These are phyloP conservation scores for Tulasnella sp. DNA, from an alignment of 768 basidiomycete species.

Conservation along the genomic window DNA sequence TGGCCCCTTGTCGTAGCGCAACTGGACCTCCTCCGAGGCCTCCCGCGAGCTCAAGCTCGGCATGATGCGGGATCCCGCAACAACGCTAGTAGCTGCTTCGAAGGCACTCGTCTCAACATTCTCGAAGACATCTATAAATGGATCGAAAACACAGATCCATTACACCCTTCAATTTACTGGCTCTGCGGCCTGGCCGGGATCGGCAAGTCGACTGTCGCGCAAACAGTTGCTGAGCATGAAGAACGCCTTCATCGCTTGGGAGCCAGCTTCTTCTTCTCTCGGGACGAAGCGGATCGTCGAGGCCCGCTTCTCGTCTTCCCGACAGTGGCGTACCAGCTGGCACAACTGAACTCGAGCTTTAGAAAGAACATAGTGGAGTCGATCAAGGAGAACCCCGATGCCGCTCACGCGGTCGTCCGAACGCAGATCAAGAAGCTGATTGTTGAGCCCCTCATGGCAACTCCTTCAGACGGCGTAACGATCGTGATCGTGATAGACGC, in stretches of 20 bases:
- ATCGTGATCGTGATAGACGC: constrained; percentile 30
- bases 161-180: constrained; percentile 21
- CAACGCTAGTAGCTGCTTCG: neutral
- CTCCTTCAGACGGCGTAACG: neutral
- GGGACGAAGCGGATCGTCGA: constrained; percentile 19
- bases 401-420: constrained; percentile 18
- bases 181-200: constrained; percentile 29
- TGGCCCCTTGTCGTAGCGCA: neutral
- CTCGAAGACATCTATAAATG: neutral
- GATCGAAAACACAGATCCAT: neutral
- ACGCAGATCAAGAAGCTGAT: constrained; percentile 21
- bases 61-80: neutral
- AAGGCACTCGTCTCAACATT: neutral
- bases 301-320: constrained; percentile 23
- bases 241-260: constrained; percentile 23
- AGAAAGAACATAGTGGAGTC: constrained; percentile 5
- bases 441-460: constrained; percentile 7
- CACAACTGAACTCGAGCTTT: constrained; percentile 17
- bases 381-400: constrained; percentile 4
- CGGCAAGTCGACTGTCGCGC: constrained; percentile 33
- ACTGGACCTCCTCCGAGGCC: neutral
- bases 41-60: constrained; percentile 1
- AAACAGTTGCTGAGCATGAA: constrained; percentile 25
- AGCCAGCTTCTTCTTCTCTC: constrained; percentile 29
- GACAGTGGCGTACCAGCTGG: constrained; percentile 28